Evolutionary conservation across 352 stramenopile genomes (phyloP), one percentile per base, ranked within the genome.

Genomic region (Pythium periplocum): DNA sequence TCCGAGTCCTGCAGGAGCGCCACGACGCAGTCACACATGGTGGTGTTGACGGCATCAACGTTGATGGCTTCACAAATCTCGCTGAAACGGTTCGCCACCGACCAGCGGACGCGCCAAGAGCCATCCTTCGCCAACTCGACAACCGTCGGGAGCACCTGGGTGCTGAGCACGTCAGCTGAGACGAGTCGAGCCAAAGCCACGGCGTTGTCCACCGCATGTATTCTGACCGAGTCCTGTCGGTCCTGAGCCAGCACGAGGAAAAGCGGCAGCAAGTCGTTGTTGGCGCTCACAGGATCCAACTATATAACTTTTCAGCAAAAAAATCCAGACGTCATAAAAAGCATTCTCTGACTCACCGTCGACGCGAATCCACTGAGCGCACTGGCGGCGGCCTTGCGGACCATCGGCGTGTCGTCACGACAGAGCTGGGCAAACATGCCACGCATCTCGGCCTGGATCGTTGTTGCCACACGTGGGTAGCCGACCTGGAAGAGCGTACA

Each of bases 41-140:
- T 87, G 41, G 73, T 68, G 53, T 85, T 90, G 32, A 86, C 76
- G 1, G 66, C 66, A 34, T 95, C 80, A 1, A 76, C 50, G 46
- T 76, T 81, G 49, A 98, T 87, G 2, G 88, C 93, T 43, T 87
- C 71, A 42, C 94, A 97, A 7, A 98, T 89, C 48, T 97, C 78
- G 1, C 91, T 79, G 57, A 99, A 98, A 47, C 98, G 97, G 45
- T 97, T 97, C 6, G 96, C 97, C 36, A 98, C 94, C 8, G 94
- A 98, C 95, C 96, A 99, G 38, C 97, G 84, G 36, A 99, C 96
- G 52, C 97, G 88, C 97, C 97, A 99, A 33, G 96, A 98, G n/a
- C 90, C 92, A 73, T 98, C 96, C 39, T 88, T 79, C 26, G 96
- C 96, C 0, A 85, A 96, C 35, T 94, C 83, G 32, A 98, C 86